Base-by-base conservation (phyloP, 1,139 yeast genomes). In the Geotrichum histeridarum region DNA sequence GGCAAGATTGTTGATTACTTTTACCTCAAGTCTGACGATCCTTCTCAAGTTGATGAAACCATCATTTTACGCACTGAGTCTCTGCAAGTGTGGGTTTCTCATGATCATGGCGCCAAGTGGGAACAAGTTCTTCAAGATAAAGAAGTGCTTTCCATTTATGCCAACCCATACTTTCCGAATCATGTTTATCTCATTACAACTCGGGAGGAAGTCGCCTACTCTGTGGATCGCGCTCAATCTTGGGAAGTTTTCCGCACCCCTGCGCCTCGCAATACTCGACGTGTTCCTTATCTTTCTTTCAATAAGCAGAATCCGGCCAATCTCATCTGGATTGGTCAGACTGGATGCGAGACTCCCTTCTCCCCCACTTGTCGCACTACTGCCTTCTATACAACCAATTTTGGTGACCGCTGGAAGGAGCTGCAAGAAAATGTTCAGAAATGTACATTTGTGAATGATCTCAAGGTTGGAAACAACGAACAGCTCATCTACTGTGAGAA, bases 81-180 rank as follows among this genome's bases (percentile, higher is more conserved):
- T 37, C 76, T 79, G 39, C 70, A 74, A 8, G 75, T 83, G 1
- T 84, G 71, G 62, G 77, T 88, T 12, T 86, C 96, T 0, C 86
- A 82, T 64, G 83, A 90, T 69, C 95, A 94, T 48, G 98, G 98
- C 18, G 66, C 73, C 2, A 69, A 70, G 1, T 84, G 91, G 72
- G 73, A 74, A 14, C 72, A 73, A 57, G 74, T 80, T 22, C 77
- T 71, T 12, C 66, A 78, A 4, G 71, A 72, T 41, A 83, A 78
- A 18, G 73, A 77, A 22, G 75, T 88, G 44, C 60, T 76, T 4
- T 80, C 79, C 7, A 77, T 85, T 42, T 75, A 77, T 49, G 75
- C 82, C 50, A 93, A 94, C 53, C 78, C 80, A 2, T 77, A 74
- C 58, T 77, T 78, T 61, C 77, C 83, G n/a, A 84, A 87, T 51